Conservation (phyloP, 139 green algal genomes). For the Asterochloris erici region DNA sequence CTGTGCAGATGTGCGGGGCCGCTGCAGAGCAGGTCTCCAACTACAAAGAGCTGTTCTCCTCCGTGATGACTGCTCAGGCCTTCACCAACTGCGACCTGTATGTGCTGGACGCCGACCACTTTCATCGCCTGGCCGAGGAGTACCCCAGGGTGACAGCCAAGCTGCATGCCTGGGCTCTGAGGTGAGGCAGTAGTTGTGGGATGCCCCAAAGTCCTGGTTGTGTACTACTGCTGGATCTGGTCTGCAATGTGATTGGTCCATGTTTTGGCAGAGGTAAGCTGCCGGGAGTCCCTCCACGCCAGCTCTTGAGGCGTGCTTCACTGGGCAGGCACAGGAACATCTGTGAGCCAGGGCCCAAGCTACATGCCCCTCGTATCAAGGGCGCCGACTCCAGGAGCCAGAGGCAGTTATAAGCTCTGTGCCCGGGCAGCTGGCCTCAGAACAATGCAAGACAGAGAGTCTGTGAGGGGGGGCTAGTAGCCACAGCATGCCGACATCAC, state of each 20-base stretch:
- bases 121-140: not conserved
- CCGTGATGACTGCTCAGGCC: not conserved
- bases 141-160: slow-evolving; percentile 8
- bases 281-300: not conserved
- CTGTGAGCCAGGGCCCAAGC: not conserved
- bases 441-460: no score
- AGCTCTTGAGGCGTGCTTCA: no score
- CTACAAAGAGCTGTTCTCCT: slow-evolving; percentile 1
- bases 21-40: slow-evolving; percentile 5
- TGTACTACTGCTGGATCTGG: not conserved
- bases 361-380: not conserved
- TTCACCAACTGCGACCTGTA: slow-evolving; percentile 12
- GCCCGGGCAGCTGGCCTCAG: no score
- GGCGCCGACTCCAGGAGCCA: not conserved
- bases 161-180: slow-evolving; percentile 3
- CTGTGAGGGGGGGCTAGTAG: no score
- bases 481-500: not conserved
- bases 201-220: not conserved
- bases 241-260: not conserved
- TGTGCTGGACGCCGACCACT: slow-evolving; percentile 3
- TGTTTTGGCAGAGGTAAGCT: not conserved
- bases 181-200: not conserved
- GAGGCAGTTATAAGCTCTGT: no score
- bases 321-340: not conserved
- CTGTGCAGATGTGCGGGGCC: not conserved